Evolutionary conservation across 2,329 filamentous ascomycete species (phyloP), one percentile per base, ranked within the genome.

Genomic region (Beauveria medogensis): DNA sequence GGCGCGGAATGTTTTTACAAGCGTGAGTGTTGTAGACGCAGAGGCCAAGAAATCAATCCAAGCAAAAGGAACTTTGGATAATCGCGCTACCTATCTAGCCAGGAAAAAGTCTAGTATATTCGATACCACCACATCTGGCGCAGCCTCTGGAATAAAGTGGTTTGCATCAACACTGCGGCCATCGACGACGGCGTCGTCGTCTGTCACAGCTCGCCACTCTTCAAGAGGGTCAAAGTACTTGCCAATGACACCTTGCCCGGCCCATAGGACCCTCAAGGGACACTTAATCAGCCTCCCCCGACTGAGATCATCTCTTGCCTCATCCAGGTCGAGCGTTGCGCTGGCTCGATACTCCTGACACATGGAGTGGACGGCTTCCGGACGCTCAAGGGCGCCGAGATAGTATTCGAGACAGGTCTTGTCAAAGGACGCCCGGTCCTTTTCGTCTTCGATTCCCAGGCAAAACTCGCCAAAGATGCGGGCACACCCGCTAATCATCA

Each of bases 271-370:
- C 52, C 74, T 68, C 48, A 81, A 22, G 12, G 78, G 76, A 56
- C 71, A 73, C 40, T 65, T 60, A 12, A 82, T 73, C 69, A 73
- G 74, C 64, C 69, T 73, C 2, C 76, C 77, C 9, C 66, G 67
- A 4, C 68, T 65, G 46, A 74, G 63, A 65, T 81, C 78, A 55
- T 67, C 66, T 62, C 73, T 72, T 52, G 78, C 73, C 66, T 75
- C 72, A n/a, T 78, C 75, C 20, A 82, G 64, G 69, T 82, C 80
- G 44, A 78, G 67, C 5, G 72, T 76, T 12, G 75, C 77, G 6
- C 73, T 74, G 3, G 79, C 79, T 22, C 77, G 69, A 62, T 82
- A 86, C 64, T 85, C 82, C 63, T 84, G 76, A 62, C 81, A 83
- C 71, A 78, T 80, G 0, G 75, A 76, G 62, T 78, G 75, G 8